Conservation (phyloP, 805 yeast genomes). For the Cyberlindnera mississippiensis region DNA sequence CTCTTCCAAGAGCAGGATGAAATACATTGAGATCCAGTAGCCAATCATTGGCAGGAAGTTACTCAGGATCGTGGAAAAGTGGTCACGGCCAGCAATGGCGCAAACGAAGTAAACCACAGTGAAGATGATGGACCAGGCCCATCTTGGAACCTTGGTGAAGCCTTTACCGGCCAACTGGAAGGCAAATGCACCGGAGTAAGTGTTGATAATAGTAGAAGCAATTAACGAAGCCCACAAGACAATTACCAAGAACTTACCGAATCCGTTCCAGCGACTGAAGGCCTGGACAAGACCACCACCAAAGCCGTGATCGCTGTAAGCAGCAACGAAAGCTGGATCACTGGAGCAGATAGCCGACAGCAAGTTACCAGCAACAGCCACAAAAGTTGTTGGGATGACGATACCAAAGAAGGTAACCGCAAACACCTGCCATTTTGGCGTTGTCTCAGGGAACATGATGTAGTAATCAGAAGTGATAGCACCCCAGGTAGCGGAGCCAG, state of each 20-base stretch:
- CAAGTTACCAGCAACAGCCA: slow-evolving; percentile 64
- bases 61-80: slow-evolving; percentile 66
- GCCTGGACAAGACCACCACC: slow-evolving; percentile 72
- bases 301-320: slow-evolving; percentile 57
- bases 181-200: slow-evolving; percentile 76
- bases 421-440: slow-evolving; percentile 53
- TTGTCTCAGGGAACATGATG: slow-evolving; percentile 70
- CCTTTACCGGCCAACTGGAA: slow-evolving; percentile 56
- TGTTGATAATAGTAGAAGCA: slow-evolving; percentile 75
- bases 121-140: slow-evolving; percentile 64
- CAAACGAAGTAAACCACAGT: slow-evolving; percentile 63
- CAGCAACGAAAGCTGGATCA: slow-evolving; percentile 51
- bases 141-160: slow-evolving; percentile 66
- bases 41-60: slow-evolving; percentile 90
- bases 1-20: slow-evolving; percentile 64
- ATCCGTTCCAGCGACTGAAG: slow-evolving; percentile 65
- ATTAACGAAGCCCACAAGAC: slow-evolving; percentile 71
- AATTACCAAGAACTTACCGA: slow-evolving; percentile 71
- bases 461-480: slow-evolving; percentile 83
- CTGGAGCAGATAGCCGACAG: slow-evolving; percentile 61
- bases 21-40: slow-evolving; percentile 84
- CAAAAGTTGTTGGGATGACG: slow-evolving; percentile 67
- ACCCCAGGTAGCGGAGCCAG: slow-evolving; percentile 88
- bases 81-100: slow-evolving; percentile 73
- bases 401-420: slow-evolving; percentile 62